Conservation (phyloP, 2,329 filamentous ascomycete genomes). For the Fusarium sp. region DNA sequence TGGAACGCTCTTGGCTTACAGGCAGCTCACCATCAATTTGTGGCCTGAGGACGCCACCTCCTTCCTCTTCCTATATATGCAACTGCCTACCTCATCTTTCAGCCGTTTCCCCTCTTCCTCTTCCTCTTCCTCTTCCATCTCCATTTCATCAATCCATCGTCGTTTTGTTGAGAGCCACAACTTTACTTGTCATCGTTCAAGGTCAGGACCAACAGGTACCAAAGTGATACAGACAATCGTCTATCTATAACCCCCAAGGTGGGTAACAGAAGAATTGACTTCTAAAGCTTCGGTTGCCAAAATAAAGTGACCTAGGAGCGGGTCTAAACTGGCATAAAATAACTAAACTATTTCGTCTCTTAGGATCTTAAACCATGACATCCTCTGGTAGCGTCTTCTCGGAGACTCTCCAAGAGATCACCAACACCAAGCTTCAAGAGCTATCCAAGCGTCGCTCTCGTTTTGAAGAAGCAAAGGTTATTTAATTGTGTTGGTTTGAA, state of each 20-base stretch:
- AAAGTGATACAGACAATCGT: background rate
- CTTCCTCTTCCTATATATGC: constrained; percentile 29
- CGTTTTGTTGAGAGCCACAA: accelerated
- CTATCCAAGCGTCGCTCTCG: constrained; percentile 54
- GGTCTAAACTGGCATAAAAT: too few relatives aligned
- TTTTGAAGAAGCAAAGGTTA: constrained; percentile 52
- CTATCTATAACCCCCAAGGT: background rate
- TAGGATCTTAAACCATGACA: constrained; percentile 35
- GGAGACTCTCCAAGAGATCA: constrained; percentile 58
- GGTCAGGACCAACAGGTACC: background rate
- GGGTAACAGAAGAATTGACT: too few relatives aligned
- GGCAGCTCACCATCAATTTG: background rate
- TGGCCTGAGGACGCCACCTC: constrained; percentile 41
- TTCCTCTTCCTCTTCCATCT: background rate
- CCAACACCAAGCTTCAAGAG: constrained; percentile 58
- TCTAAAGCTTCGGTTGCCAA: too few relatives aligned
- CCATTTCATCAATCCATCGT: background rate
- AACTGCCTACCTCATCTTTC: background rate
- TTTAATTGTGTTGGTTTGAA: too few relatives aligned
- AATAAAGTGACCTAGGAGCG: too few relatives aligned
- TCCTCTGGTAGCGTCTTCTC: constrained; percentile 54
- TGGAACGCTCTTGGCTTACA: constrained; percentile 6
- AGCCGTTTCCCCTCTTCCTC: background rate
- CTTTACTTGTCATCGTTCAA: background rate
- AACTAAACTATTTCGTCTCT: too few relatives aligned